Percentiles rank a stretch among this genome's conserved stretches.
These are phyloP conservation scores for Mycena galericulata DNA, from an alignment of 768 basidiomycete genomes.

Conservation along the genomic window DNA sequence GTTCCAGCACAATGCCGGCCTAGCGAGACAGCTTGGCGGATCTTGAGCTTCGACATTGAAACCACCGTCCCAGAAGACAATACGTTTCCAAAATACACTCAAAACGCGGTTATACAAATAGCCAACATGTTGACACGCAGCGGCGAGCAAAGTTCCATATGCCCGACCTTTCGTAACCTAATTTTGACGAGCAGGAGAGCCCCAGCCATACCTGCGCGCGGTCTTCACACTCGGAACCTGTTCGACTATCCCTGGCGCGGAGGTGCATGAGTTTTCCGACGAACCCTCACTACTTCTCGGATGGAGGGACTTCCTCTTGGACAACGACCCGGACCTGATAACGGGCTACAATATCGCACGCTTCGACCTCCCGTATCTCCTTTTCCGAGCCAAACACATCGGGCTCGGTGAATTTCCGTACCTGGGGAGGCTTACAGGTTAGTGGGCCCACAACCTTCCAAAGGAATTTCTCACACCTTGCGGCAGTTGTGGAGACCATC, in stretches of 20 bases:
- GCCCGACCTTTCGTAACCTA: neutral
- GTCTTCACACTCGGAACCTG: neutral
- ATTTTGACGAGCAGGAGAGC: neutral
- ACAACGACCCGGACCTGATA: neutral
- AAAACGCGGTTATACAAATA: neutral
- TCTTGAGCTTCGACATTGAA: neutral
- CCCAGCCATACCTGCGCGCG: neutral
- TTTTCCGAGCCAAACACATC: neutral
- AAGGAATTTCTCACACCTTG: too few relatives aligned
- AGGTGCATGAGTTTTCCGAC: neutral
- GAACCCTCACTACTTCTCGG: neutral
- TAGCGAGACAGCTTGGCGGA: neutral
- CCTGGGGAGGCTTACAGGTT: neutral
- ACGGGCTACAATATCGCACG: neutral
- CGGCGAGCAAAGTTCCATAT: neutral
- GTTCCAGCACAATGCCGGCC: neutral
- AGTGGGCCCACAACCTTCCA: too few relatives aligned
- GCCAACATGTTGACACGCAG: neutral
- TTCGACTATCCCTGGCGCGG: neutral
- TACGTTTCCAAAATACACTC: neutral
- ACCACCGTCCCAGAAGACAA: neutral
- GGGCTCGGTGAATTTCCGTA: neutral
- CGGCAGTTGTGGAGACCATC: neutral
- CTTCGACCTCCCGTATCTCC: neutral
- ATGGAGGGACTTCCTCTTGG: neutral